Percentiles rank a stretch among this genome's conserved stretches.
These are phyloP conservation scores for Triticum urartu DNA, from an alignment of 176 grass and related monocot species.

Conservation along the genomic window DNA sequence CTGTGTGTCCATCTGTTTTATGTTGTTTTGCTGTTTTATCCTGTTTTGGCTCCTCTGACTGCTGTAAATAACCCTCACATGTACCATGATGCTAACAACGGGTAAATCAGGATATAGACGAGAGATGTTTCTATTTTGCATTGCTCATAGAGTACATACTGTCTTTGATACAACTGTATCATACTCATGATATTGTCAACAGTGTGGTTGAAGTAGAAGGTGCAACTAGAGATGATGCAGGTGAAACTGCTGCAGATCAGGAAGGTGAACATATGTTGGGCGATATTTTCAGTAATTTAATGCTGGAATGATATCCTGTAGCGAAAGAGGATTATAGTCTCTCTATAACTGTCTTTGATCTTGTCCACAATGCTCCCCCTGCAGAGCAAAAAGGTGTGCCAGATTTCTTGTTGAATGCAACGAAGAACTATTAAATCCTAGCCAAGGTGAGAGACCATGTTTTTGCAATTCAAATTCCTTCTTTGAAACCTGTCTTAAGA, in stretches of 20 bases:
- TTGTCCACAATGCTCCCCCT: background rate
- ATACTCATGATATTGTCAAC: background rate
- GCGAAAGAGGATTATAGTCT: background rate
- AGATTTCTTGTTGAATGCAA: slow-evolving; percentile 83
- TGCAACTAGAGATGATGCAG: slow-evolving; percentile 49
- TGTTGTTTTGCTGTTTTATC: background rate
- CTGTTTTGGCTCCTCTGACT: background rate
- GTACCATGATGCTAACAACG: background rate
- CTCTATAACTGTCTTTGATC: background rate
- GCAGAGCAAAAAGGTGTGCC: slow-evolving; percentile 72
- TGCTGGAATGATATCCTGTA: background rate
- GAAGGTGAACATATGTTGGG: slow-evolving; percentile 7
- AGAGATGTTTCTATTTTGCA: background rate
- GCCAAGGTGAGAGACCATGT: slow-evolving; percentile 40
- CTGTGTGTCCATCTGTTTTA: background rate
- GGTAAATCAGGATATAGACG: too few relatives aligned
- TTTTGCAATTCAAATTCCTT: too few relatives aligned
- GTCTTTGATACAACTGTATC: background rate
- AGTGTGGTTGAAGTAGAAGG: slow-evolving; percentile 74
- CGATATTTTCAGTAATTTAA: background rate
- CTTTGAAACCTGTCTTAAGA: too few relatives aligned
- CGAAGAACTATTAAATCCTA: slow-evolving; percentile 78
- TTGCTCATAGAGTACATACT: background rate
- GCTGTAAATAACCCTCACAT: background rate
- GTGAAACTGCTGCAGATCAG: slow-evolving; percentile 41